Base-by-base conservation (phyloP, 2,329 filamentous ascomycete genomes). In the Teratosphaeria zuluensis region DNA sequence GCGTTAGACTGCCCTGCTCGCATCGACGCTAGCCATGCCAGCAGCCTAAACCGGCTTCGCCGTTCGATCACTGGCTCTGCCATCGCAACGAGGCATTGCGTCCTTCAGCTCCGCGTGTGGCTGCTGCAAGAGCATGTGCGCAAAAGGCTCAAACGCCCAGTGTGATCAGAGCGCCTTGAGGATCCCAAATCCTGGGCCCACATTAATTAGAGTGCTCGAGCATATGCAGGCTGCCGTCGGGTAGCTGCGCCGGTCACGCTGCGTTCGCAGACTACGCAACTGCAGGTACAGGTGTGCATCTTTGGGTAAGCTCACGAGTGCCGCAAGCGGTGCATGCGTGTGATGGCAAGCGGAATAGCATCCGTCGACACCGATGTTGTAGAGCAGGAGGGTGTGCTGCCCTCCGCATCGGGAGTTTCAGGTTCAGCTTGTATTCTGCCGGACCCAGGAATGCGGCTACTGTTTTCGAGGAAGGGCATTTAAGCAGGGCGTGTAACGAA, bases 211-310 rank as follows among this genome's bases (percentile, higher is more conserved):
- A 14, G 12, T 55, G 54, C 61, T 65, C 63, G 60, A 64, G 62
- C 53, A 21, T 57, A 66, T 67, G 68, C 68, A 68, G 64, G 58
- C 61, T 63, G 58, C 67, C 69, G 69, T 57, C 64, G 64, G 60
- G 55, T 58, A 48, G 24, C 14, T 55, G 59, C 59, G 53, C 21
- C 57, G 57, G 62, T 69, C 68, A 69, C 67, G 67, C 66, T 64
- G 63, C 68, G 67, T 69, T 69, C 66, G 67, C 67, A 69, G 64
- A 66, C 63, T 68, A 65, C 66, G 55, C 33, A 31, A 48, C 42
- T 48, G 42, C 42, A 48, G 42, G 42, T 48, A 48, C 42, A 48
- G 42, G 19, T n/a, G 42, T 48, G 42, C 42, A 48, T 21, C 42
- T 21, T 48, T 48, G 42, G 42, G 42, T 48, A 19, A 48, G 42